phyloP scores from a whole-genome alignment of 2,329 filamentous ascomycete species.

The Fusarium anguioides region DNA sequence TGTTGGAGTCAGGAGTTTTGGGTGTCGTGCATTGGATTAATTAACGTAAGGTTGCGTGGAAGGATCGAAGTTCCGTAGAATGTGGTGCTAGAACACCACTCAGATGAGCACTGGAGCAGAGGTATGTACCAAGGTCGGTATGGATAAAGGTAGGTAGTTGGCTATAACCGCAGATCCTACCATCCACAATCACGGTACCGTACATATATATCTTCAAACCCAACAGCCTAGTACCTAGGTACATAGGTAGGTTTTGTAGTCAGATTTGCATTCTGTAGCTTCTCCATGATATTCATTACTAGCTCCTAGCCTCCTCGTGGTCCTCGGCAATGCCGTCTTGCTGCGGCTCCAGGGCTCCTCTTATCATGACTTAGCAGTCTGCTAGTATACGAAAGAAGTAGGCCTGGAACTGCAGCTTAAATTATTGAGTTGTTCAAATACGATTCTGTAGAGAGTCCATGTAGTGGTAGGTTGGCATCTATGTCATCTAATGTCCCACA shows the following conservation, averaged over 20 bases:
- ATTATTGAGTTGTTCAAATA: conserved; percentile 4
- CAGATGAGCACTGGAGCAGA: neutral
- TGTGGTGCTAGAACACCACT: neutral
- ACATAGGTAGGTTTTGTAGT: no score
- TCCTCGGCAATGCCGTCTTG: conserved; percentile 28
- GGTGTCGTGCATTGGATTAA: conserved; percentile 38
- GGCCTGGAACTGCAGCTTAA: neutral
- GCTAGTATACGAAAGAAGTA: neutral
- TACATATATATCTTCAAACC: conserved; percentile 18
- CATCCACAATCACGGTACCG: neutral
- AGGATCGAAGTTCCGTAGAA: conserved; percentile 7
- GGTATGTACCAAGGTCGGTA: no score
- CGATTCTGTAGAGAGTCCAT: neutral
- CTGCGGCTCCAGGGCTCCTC: conserved; percentile 7
- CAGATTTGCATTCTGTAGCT: conserved; percentile 16
- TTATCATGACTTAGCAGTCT: conserved; percentile 28
- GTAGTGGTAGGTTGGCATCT: conserved; percentile 1
- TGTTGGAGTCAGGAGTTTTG: conserved; percentile 39
- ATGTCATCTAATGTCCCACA: neutral
- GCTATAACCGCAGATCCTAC: neutral
- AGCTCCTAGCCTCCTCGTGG: conserved; percentile 25
- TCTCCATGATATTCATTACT: conserved; percentile 31
- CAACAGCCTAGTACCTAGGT: no score
- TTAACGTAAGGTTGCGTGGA: conserved; percentile 36
- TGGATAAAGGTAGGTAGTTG: conserved; percentile 1